These are phyloP conservation scores for Corymbia calophylla DNA, from an alignment of 441 rosid genomes.

Conservation along the genomic window DNA sequence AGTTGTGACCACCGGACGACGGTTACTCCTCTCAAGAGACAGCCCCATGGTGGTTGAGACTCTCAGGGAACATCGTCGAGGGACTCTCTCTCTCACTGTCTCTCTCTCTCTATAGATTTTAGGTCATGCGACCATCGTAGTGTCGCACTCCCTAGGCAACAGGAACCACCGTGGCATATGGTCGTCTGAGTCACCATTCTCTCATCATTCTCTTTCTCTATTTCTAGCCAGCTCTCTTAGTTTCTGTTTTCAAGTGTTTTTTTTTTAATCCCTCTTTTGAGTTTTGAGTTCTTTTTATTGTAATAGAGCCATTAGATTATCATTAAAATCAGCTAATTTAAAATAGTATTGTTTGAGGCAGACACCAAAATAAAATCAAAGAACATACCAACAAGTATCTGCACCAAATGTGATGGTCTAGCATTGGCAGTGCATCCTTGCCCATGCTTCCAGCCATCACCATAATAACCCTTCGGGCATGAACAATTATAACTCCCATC, in stretches of 20 bases:
- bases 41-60: background rate
- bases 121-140: too few relatives aligned
- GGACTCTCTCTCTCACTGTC: background rate
- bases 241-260: too few relatives aligned
- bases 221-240: too few relatives aligned
- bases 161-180: too few relatives aligned
- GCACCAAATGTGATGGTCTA: background rate
- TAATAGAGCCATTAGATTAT: too few relatives aligned
- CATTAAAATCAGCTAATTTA: background rate
- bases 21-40: background rate
- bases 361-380: background rate
- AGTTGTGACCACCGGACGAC: background rate
- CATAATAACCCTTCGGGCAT: conserved; percentile 14
- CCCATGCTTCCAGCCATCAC: background rate
- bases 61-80: background rate
- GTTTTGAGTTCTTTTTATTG: too few relatives aligned
- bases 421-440: conserved; percentile 2
- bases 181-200: too few relatives aligned
- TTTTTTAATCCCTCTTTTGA: too few relatives aligned
- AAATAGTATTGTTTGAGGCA: background rate
- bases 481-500: conserved; percentile 7
- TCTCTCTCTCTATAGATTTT: background rate
- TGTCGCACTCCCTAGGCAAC: too few relatives aligned
- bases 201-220: too few relatives aligned
- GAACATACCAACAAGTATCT: conserved; percentile 11